A percentile compares a stretch with the other conserved stretches of the same genome.
Conservation (phyloP, 1,139 yeast species). For the Suhomyces ambrosiae region DNA sequence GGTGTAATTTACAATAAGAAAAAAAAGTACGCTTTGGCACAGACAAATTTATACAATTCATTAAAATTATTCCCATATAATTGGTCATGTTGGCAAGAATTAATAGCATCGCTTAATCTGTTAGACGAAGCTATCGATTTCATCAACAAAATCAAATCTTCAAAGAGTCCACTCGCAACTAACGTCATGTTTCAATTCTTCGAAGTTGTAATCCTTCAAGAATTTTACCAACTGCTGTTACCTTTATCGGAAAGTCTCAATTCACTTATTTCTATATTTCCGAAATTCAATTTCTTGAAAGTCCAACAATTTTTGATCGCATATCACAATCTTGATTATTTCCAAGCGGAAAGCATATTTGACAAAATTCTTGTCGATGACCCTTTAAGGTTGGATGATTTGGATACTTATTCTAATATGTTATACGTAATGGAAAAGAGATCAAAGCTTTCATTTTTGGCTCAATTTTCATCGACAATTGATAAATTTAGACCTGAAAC, state of each 20-base stretch:
- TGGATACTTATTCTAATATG: conserved; percentile 91
- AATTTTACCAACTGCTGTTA: conserved; percentile 69
- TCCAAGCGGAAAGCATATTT: conserved; percentile 75
- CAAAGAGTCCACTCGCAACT: conserved; percentile 24
- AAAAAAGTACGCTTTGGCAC: conserved; percentile 62
- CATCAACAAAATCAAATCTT: conserved; percentile 38
- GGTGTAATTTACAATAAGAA: conserved; percentile 69
- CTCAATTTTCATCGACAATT: conserved; percentile 79
- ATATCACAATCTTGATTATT: conserved; percentile 80
- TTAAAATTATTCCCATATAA: conserved; percentile 72
- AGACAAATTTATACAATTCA: conserved; percentile 59
- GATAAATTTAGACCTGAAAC: conserved; percentile 94
- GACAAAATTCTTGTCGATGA: conserved; percentile 75
- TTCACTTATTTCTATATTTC: conserved; percentile 55
- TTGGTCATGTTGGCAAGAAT: conserved; percentile 94
- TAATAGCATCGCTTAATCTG: conserved; percentile 63
- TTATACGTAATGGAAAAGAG: conserved; percentile 91
- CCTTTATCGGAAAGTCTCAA: conserved; percentile 53
- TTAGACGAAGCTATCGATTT: conserved; percentile 63
- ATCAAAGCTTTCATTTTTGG: conserved; percentile 80
- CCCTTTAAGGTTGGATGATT: conserved; percentile 85
- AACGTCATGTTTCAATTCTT: conserved; percentile 67
- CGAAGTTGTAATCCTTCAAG: conserved; percentile 72
- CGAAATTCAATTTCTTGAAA: conserved; percentile 71
- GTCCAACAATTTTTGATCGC: conserved; percentile 80